Evolutionary conservation across 352 stramenopile species (phyloP), one percentile per base, ranked within the genome.

Genomic region (Globisporangium yorkense): DNA sequence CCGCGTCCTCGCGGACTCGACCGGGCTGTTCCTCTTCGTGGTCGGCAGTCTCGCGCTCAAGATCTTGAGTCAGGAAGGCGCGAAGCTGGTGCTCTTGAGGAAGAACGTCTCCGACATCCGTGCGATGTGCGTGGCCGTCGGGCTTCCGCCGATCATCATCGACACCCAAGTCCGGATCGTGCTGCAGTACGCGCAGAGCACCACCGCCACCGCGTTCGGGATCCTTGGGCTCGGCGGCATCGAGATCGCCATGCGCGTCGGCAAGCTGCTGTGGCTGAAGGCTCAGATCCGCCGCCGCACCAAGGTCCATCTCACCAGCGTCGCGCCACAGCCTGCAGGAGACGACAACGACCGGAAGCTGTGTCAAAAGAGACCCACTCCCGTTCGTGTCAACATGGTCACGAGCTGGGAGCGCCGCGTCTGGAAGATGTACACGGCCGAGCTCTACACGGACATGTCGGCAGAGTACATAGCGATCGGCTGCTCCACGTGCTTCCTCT

Each of bases 401-500:
- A 35, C 33, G 2, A 54, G 6, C 48, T 54, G 33, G 48, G 33
- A 54, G 24, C 43, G 43, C n/a, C 43, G 43, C 6, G 43, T n/a
- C 9, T 54, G 49, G 52, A 50, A 57, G 52, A 48, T 39, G 27
- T 66, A 68, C 5, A 48, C 62, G 4, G 69, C 71, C 0, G 71
- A 83, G 40, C 29, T 63, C 13, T 74, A 71, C 29, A 69, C 74
- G 27, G 68, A 77, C 40, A 83, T 83, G 74, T 71, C 77, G 27
- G 68, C 71, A 16, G 71, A 83, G 54, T 83, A 83, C 39, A 67
- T 83, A 27, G 69, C 74, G 2, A 79, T 83, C 31, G 64, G 65
- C 0, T 78, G 71, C 56, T 78, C 74, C 7, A 62, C 72, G 52
- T 77, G 62, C 12, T 67, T 79, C 5, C 54, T 77, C 3, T 71